Base-by-base conservation (phyloP, 208 protist genomes). In the Crithidia acanthocephali region DNA sequence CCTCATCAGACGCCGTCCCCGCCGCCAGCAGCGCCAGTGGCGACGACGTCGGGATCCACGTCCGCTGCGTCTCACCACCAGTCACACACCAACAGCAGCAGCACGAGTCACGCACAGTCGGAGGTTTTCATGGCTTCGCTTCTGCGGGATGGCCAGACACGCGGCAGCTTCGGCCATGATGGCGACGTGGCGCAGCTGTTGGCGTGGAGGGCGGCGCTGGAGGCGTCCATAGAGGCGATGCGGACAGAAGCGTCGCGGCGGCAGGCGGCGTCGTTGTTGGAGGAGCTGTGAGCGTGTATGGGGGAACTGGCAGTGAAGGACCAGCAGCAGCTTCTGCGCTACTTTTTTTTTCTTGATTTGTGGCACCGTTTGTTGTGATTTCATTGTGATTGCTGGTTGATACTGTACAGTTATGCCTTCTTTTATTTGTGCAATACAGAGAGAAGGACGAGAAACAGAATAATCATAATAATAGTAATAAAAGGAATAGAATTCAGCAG, bases 211-310 rank as follows among this genome's bases (percentile, higher is more conserved):
- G 68, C 82, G 32, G 80, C 72, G 25, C 73, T 94, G 42, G 40
- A 79, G 45, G 71, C 61, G 30, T 81, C 65, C 35, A 90, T 94
- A 62, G 65, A 88, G 45, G 73, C 76, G 64, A 85, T 91, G 80
- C 74, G 84, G 45, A 59, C 71, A 13, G 88, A 91, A 65, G 70
- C 75, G 18, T 59, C 77, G 48, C 62, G 76, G 13, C 83, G 83
- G 48, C 88, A 94, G 74, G 80, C 85, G 15, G 51, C 74, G 45
- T 59, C 80, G 11, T 71, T 81, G 23, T 65, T 83, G 52, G 74
- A 84, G 23, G 76, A 85, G 15, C 22, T 83, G 28, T 87, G 72
- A 0, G 47, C n/a, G n/a, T n/a, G n/a, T n/a, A n/a, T n/a, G n/a
- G n/a, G n/a, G n/a, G n/a, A n/a, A n/a, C n/a, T n/a, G n/a, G n/a